Base-by-base conservation (phyloP, 2,329 filamentous ascomycete genomes). In the Westerdykella ornata region DNA sequence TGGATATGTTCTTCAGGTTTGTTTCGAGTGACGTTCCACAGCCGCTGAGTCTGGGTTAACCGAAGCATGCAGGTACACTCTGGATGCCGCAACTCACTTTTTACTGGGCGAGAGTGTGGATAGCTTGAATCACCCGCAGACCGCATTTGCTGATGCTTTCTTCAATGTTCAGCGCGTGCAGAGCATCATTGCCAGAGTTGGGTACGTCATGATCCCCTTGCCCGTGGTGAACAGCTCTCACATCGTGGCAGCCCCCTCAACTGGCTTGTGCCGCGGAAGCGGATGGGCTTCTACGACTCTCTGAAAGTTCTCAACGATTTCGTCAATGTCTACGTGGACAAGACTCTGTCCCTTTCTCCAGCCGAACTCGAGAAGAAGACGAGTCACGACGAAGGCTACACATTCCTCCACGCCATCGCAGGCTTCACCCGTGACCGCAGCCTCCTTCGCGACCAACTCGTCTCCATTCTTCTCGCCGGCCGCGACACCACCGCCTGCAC, bases 81-180 rank as follows among this genome's bases (percentile, higher is more conserved):
- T 96, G 19, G 89, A 95, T 65, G 82, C 85, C 6, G 81, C 86
- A 2, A 95, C 88, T 0, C 85, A 94, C 53, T 95, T 95, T 60
- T 69, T 96, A 19, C 77, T 95, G 2, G 89, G 89, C 3, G 73
- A 81, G 46, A 84, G 84, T 47, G 82, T 89, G 15, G 78, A 76
- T 35, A 80, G 75, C 51, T 51, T 74, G n/a, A 46, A 63, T 6
- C 77, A 78, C 42, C 78, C 74, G 3, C 74, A 72, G 38, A 78
- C 77, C 38, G 72, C 77, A 14, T 94, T 95, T 57, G 86, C 85
- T n/a, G 75, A 84, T 35, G 84, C 87, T 4, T 95, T 95, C 67
- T 79, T 76, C 56, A 81, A 85, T 51, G 85, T 89, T 3, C 87
- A 94, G 60, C 75, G 78, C 35, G 72, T 86, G 4, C 87, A 94